These are phyloP conservation scores for Moringa oleifera DNA, from an alignment of 345 rosid species.

Conservation along the genomic window DNA sequence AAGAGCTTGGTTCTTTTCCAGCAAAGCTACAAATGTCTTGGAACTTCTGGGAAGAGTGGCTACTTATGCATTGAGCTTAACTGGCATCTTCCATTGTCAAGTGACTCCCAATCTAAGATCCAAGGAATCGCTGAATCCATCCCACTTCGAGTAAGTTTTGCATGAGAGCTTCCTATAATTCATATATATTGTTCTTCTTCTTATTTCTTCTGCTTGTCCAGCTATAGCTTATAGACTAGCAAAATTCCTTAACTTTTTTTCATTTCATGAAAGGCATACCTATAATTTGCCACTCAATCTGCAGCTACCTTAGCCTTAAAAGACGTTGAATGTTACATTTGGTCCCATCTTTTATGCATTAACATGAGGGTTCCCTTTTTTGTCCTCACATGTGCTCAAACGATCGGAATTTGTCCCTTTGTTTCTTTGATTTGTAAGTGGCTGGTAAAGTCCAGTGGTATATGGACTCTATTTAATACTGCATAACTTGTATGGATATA, in stretches of 20 bases:
- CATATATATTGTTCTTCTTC: too few species aligned
- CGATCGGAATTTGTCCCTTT: slow-evolving; percentile 13
- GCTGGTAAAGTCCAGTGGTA: background rate
- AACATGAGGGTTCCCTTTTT: background rate
- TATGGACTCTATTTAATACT: background rate
- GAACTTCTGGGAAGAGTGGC: slow-evolving; percentile 62
- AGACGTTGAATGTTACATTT: background rate
- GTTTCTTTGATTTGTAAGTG: background rate
- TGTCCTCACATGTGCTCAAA: background rate
- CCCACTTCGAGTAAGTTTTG: slow-evolving; percentile 57
- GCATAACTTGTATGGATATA: background rate
- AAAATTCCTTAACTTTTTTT: background rate
- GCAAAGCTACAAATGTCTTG: slow-evolving; percentile 67
- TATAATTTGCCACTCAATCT: background rate
- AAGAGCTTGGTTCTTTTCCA: slow-evolving; percentile 21
- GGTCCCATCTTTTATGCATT: background rate
- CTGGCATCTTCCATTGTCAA: slow-evolving; percentile 72
- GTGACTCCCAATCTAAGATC: slow-evolving; percentile 35
- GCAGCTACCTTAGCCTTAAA: background rate
- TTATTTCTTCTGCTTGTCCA: too few species aligned
- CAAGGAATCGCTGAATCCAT: slow-evolving; percentile 30
- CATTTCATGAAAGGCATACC: background rate
- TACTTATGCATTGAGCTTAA: slow-evolving; percentile 59
- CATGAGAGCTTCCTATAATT: background rate
- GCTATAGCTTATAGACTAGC: too few species aligned